Evolutionary conservation across 768 basidiomycete species (phyloP).

Genomic region (Phanerochaete carnosa): DNA sequence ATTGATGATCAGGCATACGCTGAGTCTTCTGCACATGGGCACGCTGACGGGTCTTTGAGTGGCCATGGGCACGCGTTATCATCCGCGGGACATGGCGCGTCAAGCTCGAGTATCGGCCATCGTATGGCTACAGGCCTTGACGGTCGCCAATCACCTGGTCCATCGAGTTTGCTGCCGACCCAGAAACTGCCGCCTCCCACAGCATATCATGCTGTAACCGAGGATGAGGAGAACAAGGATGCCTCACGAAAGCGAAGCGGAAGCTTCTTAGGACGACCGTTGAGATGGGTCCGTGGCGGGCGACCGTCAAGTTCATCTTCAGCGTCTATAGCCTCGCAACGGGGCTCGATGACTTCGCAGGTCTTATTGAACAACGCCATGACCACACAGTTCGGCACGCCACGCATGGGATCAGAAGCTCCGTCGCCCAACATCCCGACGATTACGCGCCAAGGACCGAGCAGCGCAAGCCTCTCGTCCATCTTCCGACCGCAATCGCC

Average conservation of each 20-base stretch:
- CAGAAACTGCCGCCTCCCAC: background rate
- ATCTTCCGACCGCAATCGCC: slow-evolving; percentile 18
- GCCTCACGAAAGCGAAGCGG: background rate
- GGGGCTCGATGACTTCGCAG: background rate
- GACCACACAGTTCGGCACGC: background rate
- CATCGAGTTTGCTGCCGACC: slow-evolving; percentile 20
- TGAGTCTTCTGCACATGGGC: background rate
- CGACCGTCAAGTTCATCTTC: background rate
- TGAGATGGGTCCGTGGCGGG: slow-evolving; percentile 9
- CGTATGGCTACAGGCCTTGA: background rate
- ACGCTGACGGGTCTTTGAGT: slow-evolving; percentile 6
- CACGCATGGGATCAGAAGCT: background rate
- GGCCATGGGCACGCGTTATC: slow-evolving; percentile 8
- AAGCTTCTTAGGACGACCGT: slow-evolving; percentile 12
- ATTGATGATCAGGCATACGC: background rate
- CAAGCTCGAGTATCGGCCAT: background rate
- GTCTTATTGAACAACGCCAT: background rate
- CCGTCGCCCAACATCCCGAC: background rate
- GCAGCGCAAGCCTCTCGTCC: slow-evolving; percentile 7
- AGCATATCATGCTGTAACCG: background rate
- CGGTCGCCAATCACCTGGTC: background rate
- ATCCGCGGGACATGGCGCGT: slow-evolving; percentile 1
- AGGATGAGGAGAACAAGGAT: slow-evolving; percentile 8
- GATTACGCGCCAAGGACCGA: background rate
- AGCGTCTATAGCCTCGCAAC: background rate